Base-by-base conservation (phyloP, 345 rosid genomes). In the Euphorbia peplus region DNA sequence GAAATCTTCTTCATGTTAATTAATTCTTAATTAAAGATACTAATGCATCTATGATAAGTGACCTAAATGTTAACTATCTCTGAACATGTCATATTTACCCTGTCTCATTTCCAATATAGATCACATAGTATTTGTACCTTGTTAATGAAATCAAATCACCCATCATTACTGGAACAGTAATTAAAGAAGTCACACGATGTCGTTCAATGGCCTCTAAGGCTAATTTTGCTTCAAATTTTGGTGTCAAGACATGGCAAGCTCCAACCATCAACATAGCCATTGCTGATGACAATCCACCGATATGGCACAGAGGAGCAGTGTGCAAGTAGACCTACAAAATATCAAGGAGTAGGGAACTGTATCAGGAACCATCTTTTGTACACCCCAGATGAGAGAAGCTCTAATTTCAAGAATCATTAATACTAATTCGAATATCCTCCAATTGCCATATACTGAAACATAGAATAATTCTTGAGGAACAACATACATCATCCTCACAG, bases 241-340 rank as follows among this genome's bases (percentile, higher is more conserved):
- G 91, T 19, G 83, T 70, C 51, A 93, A 79, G 74, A 89, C 79
- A 76, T 91, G 97, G 64, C 81, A 79, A 75, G 90, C 96, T 47
- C 95, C 98, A 10, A 85, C 84, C 96, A 90, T 90, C 75, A 90
- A 79, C 95, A 93, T 90, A 56, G 96, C 83, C 84, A 89, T 73
- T 24, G 90, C 98, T 29, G 95, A 90, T 22, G 96, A 93, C 53
- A 93, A 71, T 76, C 92, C 97, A 8, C 95, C 98, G 18, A 91
- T 88, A 75, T 91, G 98, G 81, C 96, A 83, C 62, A 91, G 66
- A 37, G 97, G 95, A 70, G 95, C 78, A 71, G 89, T 82, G 73
- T 84, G 97, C 82, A 93, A 80, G 72, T 91, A 91, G 65, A 93
- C 92, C 98, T 87, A 89, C 79, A 78, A 55, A 75, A 60, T 0